These are phyloP conservation scores for Globisporangium acanthophoron DNA, from an alignment of 352 stramenopile species.

Conservation along the genomic window DNA sequence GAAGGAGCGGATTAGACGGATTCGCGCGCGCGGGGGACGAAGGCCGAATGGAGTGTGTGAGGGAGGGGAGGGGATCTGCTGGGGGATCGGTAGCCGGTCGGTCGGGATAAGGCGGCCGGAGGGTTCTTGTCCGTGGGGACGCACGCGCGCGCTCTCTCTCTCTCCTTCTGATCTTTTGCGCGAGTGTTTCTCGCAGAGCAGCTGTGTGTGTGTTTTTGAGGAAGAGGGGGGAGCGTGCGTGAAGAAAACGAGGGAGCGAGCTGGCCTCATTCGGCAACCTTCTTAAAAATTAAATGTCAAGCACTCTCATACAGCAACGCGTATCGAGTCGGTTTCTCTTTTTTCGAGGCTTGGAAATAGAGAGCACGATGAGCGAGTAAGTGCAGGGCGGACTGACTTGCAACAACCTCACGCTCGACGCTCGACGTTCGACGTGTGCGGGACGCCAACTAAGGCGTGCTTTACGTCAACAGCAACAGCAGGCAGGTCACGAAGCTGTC, in stretches of 20 bases:
- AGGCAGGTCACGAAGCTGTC: too few relatives aligned
- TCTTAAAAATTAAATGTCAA: background rate
- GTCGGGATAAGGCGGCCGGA: too few relatives aligned
- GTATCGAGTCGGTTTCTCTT: background rate
- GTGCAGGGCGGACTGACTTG: background rate
- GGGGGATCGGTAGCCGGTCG: too few relatives aligned
- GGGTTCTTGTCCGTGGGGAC: conserved; percentile 5
- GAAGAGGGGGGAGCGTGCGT: background rate
- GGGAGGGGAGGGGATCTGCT: background rate
- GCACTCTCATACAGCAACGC: background rate
- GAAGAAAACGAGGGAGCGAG: background rate
- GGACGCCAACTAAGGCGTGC: background rate
- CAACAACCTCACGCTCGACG: background rate
- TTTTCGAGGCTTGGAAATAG: background rate
- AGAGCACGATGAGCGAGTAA: too few relatives aligned
- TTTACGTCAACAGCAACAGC: background rate
- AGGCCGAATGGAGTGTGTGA: background rate
- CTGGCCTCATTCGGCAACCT: background rate
- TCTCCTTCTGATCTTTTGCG: conserved; percentile 15
- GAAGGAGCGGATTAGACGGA: background rate
- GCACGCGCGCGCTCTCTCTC: background rate
- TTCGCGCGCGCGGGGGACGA: background rate
- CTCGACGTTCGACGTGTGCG: background rate
- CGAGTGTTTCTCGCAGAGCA: conserved; percentile 13
- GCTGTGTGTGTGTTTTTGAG: conserved; percentile 1